phyloP scores from a whole-genome alignment of 139 green algal genomes.

The Desmodesmus armatus region DNA sequence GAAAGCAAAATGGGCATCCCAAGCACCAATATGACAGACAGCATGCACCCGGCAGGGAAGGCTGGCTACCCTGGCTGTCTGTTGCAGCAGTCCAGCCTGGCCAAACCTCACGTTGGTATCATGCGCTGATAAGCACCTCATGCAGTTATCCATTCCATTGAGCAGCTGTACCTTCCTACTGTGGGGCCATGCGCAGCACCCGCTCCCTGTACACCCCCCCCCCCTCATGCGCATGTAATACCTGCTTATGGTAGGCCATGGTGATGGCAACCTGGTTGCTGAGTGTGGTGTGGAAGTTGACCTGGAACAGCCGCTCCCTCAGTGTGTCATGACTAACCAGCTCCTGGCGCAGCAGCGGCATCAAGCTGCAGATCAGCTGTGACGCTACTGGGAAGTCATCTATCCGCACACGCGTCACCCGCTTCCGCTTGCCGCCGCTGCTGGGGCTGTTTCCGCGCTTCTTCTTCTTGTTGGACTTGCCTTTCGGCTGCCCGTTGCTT shows the following conservation, averaged over 20 bases:
- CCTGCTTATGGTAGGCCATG: slow-evolving; percentile 88
- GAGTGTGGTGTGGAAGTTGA: slow-evolving; percentile 93
- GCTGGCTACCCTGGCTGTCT: too few species aligned
- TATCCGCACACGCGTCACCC: slow-evolving; percentile 61
- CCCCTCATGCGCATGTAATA: slow-evolving; percentile 76
- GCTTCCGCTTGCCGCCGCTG: not conserved
- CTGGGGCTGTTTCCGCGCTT: too few species aligned
- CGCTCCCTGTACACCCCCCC: too few species aligned
- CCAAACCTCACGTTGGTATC: too few species aligned
- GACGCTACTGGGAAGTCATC: slow-evolving; percentile 87
- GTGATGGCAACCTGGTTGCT: slow-evolving; percentile 87
- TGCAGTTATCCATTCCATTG: too few species aligned
- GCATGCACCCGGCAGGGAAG: too few species aligned
- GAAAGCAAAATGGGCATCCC: too few species aligned
- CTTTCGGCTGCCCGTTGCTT: not conserved
- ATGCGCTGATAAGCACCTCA: too few species aligned
- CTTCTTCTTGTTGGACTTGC: not conserved
- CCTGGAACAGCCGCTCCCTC: slow-evolving; percentile 50
- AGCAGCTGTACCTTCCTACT: too few species aligned
- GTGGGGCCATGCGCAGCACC: too few species aligned
- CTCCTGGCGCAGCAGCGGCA: slow-evolving; percentile 73
- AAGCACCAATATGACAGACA: too few species aligned
- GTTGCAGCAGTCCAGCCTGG: too few species aligned
- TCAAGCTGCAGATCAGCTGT: slow-evolving; percentile 85
- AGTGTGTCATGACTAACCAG: slow-evolving; percentile 53